Evolutionary conservation across 148 eudicot genomes (phyloP).

Genomic region (Tetragonia tetragonoides): DNA sequence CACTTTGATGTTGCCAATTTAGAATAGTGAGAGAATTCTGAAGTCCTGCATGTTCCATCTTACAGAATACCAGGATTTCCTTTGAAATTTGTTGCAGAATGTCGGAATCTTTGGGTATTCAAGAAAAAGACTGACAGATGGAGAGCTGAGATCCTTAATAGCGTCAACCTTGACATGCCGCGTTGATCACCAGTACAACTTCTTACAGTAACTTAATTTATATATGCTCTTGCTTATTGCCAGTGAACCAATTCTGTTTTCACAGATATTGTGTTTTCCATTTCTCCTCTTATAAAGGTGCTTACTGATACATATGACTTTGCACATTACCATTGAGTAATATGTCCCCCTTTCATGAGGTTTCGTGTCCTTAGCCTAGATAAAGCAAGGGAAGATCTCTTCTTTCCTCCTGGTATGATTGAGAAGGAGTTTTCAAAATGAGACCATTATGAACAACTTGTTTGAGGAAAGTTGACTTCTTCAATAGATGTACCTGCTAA

Average conservation of each 20-base stretch:
- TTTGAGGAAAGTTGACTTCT: neutral
- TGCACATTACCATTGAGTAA: neutral
- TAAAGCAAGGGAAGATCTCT: neutral
- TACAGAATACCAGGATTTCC: neutral
- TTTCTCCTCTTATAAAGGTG: neutral
- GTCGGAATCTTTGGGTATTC: constrained; percentile 35
- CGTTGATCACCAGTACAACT: constrained; percentile 34
- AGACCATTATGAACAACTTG: neutral
- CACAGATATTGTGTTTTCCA: neutral
- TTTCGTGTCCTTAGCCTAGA: neutral
- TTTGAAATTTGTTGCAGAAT: constrained; percentile 30
- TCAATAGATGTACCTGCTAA: neutral
- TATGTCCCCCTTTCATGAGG: neutral
- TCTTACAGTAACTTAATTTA: neutral
- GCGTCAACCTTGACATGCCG: constrained; percentile 41
- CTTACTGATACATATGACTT: neutral
- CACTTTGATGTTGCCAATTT: too few species aligned
- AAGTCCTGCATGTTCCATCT: neutral
- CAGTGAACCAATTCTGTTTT: neutral
- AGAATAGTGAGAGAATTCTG: neutral
- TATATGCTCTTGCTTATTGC: neutral
- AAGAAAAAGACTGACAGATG: constrained; percentile 31
- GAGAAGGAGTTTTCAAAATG: neutral
- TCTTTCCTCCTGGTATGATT: too few species aligned
- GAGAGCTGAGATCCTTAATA: constrained; percentile 37